Evolutionary conservation across 2,329 filamentous ascomycete species (phyloP).

Genomic region (Fusarium succisae): DNA sequence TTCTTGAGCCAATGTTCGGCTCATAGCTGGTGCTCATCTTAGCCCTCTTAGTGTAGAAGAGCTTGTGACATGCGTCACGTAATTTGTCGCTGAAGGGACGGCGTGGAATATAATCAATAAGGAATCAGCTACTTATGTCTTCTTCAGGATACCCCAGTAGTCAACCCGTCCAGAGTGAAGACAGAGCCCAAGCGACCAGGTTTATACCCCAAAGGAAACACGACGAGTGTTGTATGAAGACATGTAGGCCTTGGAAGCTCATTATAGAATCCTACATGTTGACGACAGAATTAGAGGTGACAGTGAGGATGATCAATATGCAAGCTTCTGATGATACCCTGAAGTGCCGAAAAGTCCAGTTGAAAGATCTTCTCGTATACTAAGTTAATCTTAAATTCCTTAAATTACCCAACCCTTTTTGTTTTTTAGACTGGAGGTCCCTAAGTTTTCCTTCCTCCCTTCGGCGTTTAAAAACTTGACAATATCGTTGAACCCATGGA

Average conservation of each 20-base stretch:
- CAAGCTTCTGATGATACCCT: not conserved
- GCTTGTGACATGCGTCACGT: not conserved
- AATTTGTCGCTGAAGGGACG: not conserved
- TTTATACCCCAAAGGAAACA: too few species aligned
- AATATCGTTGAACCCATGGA: not conserved
- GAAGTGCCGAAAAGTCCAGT: not conserved
- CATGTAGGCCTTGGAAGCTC: too few species aligned
- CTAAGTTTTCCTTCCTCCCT: not conserved
- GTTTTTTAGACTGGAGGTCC: too few species aligned
- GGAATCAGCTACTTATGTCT: too few species aligned
- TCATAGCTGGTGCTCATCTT: not conserved
- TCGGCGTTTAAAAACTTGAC: not conserved
- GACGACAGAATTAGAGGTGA: not conserved
- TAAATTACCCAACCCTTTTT: not conserved
- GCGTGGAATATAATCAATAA: too few species aligned
- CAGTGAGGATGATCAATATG: not conserved
- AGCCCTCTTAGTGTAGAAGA: not conserved
- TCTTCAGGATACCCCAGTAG: fast-evolving
- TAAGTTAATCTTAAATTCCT: not conserved
- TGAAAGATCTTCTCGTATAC: not conserved
- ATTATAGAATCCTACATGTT: too few species aligned
- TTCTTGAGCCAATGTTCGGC: not conserved
- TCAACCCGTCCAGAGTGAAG: too few species aligned
- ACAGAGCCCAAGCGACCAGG: too few species aligned
- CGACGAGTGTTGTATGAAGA: too few species aligned